Evolutionary conservation across 176 grass and related monocot genomes (phyloP), one percentile per base, ranked within the genome.

Genomic region (Saccharum spontaneum): DNA sequence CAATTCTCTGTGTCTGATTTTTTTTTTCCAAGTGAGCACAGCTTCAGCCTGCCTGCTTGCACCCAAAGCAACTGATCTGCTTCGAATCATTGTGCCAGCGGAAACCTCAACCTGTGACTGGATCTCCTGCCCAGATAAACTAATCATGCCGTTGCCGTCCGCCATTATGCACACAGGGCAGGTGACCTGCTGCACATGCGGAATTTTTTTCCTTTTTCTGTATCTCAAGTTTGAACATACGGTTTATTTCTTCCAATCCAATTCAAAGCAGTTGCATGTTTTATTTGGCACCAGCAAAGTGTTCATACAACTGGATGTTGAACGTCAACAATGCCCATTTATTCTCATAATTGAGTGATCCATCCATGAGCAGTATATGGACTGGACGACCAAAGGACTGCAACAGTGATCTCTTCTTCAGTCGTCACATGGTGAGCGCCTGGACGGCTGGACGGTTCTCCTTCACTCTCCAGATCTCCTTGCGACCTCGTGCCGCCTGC

Each of bases 11-110:
- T 28, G 28, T 28, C 28, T 28, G 28, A 28, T 28, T 28, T 28
- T 28, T 28, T 28, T 28, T 28, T 28, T 28, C 28, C 28, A 28
- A 28, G 28, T 28, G 28, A 28, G 28, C 28, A 66, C 69, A 75
- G 33, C 33, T 34, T 34, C 33, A 37, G 36, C 46, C 46, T 15
- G 46, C 14, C 45, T 48, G 45, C 45, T 48, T 48, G 45, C 45
- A 48, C 45, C 36, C 37, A 38, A 38, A 38, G 37, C 55, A 78
- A 79, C 57, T 5, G 13, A 73, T 73, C 86, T 30, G 28, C 0
- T 52, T 17, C 30, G 40, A 54, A 85, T 85, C 50, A 81, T 81
- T 81, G 83, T 33, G 61, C 23, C 49, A 69, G 60, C 31, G 48
- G 37, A 30, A 44, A 60, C 34, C 9, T 16, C 49, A 72, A 88